Percentiles rank a stretch among this genome's conserved stretches.
Conservation (phyloP, 225 moss, liverwort and hornwort species). For the Lunularia cruciata region DNA sequence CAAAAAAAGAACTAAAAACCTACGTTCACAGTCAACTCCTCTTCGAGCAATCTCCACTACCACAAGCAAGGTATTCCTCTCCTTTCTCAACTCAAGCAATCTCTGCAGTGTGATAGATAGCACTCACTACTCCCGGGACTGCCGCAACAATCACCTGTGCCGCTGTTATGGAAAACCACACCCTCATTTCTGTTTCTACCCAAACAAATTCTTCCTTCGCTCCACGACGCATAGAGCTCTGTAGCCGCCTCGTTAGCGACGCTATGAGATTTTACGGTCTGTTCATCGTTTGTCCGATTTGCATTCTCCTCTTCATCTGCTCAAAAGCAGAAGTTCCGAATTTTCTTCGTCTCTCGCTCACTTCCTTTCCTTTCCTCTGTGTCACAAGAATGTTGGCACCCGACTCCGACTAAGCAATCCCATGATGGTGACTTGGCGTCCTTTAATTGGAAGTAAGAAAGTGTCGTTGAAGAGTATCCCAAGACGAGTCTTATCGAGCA, state of each 20-base stretch:
- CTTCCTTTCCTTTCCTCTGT: too few species aligned
- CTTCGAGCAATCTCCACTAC: background rate
- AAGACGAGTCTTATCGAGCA: background rate
- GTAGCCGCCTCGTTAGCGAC: background rate
- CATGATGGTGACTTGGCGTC: too few species aligned
- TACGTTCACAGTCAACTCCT: constrained; percentile 9
- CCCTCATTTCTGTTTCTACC: too few species aligned
- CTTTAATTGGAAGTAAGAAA: too few species aligned
- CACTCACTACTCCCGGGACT: too few species aligned
- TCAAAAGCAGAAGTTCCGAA: too few species aligned
- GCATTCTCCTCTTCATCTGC: too few species aligned
- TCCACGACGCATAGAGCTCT: background rate
- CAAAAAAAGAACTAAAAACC: background rate
- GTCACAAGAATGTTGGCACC: too few species aligned
- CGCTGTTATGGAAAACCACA: too few species aligned
- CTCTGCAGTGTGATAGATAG: background rate
- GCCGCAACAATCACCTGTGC: background rate
- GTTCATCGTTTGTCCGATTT: background rate
- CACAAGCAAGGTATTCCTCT: background rate
- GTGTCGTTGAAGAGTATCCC: too few species aligned
- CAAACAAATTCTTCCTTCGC: background rate
- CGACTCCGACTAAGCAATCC: too few species aligned
- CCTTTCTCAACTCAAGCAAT: background rate
- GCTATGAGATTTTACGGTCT: background rate
- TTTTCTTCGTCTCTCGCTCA: too few species aligned